Evolutionary conservation across 2,329 filamentous ascomycete species (phyloP).

Genomic region (Aschersonia sp.): DNA sequence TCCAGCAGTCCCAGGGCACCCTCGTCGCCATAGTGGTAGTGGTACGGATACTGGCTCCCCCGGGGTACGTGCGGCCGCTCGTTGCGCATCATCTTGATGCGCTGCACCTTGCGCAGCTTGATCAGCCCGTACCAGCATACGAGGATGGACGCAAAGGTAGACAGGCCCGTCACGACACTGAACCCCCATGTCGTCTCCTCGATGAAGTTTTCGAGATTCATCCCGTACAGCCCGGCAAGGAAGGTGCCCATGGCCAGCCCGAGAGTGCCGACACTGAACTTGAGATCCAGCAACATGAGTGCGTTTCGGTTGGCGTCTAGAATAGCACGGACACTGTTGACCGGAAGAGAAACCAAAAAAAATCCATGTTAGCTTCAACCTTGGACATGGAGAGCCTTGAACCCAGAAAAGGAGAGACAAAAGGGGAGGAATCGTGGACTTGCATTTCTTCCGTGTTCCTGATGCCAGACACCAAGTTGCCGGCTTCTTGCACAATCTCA

Average conservation of each 20-base stretch:
- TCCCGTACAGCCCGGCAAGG: slow-evolving; percentile 95
- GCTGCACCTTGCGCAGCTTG: slow-evolving; percentile 73
- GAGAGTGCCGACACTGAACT: slow-evolving; percentile 88
- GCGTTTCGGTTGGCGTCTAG: slow-evolving; percentile 96
- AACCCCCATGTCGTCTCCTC: slow-evolving; percentile 89
- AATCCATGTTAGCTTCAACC: slow-evolving; percentile 9
- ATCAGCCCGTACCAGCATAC: slow-evolving; percentile 74
- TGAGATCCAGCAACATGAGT: slow-evolving; percentile 92
- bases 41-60: slow-evolving; percentile 21
- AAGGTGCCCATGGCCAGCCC: slow-evolving; percentile 93
- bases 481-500: slow-evolving; percentile 91
- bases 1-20: slow-evolving; percentile 36
- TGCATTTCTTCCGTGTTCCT: slow-evolving; percentile 98
- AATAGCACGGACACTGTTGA: slow-evolving; percentile 72
- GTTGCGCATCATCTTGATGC: slow-evolving; percentile 63
- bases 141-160: slow-evolving; percentile 55
- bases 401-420: background rate
- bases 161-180: slow-evolving; percentile 54
- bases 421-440: slow-evolving; percentile 16
- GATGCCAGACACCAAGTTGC: slow-evolving; percentile 86
- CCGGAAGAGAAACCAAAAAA: background rate
- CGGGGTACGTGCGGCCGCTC: slow-evolving; percentile 24
- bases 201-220: slow-evolving; percentile 98
- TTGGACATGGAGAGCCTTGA: too few species aligned
- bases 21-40: slow-evolving; percentile 20